Base-by-base conservation (phyloP, 495 filamentous ascomycete genomes). In the Daldinia loculata region DNA sequence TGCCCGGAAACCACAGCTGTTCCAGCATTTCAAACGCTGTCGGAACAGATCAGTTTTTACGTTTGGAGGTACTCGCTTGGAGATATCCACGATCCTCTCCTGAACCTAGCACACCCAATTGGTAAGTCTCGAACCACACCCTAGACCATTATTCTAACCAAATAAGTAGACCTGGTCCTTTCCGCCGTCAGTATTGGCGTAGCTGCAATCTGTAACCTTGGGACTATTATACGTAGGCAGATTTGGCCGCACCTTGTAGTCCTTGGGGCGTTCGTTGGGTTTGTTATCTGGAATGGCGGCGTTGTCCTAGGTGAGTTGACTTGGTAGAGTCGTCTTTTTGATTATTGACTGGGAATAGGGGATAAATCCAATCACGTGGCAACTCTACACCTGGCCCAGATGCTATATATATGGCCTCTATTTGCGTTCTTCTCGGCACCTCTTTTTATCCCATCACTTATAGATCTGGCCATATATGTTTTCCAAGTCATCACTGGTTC, bases 311-410 rank as follows among this genome's bases (percentile, higher is more conserved):
- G 93, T 93, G 80, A 52, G 30, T 26, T 58, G 5, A n/a, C 22
- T 9, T 17, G 2, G 12, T 50, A 11, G 29, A 39, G 0, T 36
- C 79, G 2, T 78, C 17, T 74, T 43, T 55, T 19, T 12, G 9
- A 12, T 39, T 32, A 63, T 52, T 78, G 55, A 76, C 43, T 5
- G 7, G 36, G 6, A 1, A 2, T 59, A 93, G 91, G 93, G 17
- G 96, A 99, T 79, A 97, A 98, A 82, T 90, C 91, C 27, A 97
- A 97, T 74, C 95, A 99, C 76, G 83, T 93, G 63, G 92, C 93
- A 3, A 93, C 93, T 6, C 77, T 98, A 19, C 96, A 99, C 74
- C 77, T 97, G 48, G 85, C 95, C 2, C 95, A 99, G 78, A 91
- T 98, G 88, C 89, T 98, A 36, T 99, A 99, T 77, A 89, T 98